Conservation (phyloP, 176 grass and related monocot species). For the Oryza longistaminata region DNA sequence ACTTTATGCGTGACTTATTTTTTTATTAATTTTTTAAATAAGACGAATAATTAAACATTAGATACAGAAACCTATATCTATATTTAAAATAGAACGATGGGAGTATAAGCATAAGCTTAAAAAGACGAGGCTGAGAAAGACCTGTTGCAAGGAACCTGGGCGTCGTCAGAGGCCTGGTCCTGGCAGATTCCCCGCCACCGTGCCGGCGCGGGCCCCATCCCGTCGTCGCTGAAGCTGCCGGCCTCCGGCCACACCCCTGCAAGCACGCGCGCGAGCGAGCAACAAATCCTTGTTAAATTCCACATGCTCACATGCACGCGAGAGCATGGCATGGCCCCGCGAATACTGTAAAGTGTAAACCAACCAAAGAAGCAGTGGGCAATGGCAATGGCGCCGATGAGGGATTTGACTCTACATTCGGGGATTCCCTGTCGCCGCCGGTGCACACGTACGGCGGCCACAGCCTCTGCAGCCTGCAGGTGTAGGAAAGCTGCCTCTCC, state of each 20-base stretch:
- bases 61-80: too few species aligned
- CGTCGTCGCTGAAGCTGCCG: constrained; percentile 87
- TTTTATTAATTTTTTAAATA: too few species aligned
- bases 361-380: too few species aligned
- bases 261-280: background rate
- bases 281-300: background rate
- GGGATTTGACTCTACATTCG: constrained; percentile 43
- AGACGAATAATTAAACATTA: too few species aligned
- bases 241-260: constrained; percentile 96
- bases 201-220: constrained; percentile 64
- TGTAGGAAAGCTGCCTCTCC: background rate
- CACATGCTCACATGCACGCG: background rate
- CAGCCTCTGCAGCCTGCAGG: background rate
- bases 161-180: constrained; percentile 60
- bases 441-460: too few species aligned
- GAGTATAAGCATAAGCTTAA: too few species aligned
- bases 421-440: constrained; percentile 44
- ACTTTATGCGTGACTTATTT: too few species aligned
- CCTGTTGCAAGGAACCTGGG: constrained; percentile 80
- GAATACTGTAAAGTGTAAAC: constrained; percentile 13
- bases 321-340: constrained; percentile 4
- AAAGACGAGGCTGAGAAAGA: background rate
- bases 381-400: background rate
- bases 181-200: constrained; percentile 87
- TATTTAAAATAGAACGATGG: too few species aligned